Base-by-base conservation (phyloP, 768 basidiomycete species). In the Chalciporus sphaerocephalus region DNA sequence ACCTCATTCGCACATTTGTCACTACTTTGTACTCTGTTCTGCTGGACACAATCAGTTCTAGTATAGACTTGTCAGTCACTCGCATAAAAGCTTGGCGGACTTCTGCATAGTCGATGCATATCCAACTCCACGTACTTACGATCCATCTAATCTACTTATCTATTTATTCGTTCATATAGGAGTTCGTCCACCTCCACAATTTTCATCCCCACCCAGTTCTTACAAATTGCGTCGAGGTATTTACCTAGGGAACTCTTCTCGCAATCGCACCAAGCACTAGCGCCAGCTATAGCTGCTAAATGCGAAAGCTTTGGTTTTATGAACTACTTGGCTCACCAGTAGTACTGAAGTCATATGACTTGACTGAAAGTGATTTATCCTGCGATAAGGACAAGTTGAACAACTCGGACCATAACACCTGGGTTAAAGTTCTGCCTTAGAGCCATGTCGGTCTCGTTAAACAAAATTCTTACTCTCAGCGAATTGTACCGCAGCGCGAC, bases 381-480 rank as follows among this genome's bases (percentile, higher is more conserved):
- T 23, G 20, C 24, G 32, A 30, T 39, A 22, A 12, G 28, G 2
- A 30, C 15, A 13, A 44, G 18, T 22, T 33, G 21, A 28, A 28
- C 28, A 20, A 21, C 22, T 46, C 17, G 6, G 10, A 24, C 34
- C 15, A 24, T 15, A 12, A 2, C 16, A 28, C 37, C 17, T 12
- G 15, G 12, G 30, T 16, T 15, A 18, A 17, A 41, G n/a, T 23
- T n/a, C n/a, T 58, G 62, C 44, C 45, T 59, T 52, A 36, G 30
- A 51, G 27, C 38, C 44, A 62, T 53, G 51, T 17, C 45, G 28
- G 23, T 54, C 50, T 36, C 42, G 22, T 60, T 81, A n/a, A 61
- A 57, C 23, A 72, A 74, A 40, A 79, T 89, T 40, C 74, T 69
- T 24, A 82, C 85, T 4, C 62, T 88, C 23, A 67, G 71, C 13